Evolutionary conservation across 2,329 filamentous ascomycete genomes (phyloP).

Genomic region (Thielaviopsis musarum): DNA sequence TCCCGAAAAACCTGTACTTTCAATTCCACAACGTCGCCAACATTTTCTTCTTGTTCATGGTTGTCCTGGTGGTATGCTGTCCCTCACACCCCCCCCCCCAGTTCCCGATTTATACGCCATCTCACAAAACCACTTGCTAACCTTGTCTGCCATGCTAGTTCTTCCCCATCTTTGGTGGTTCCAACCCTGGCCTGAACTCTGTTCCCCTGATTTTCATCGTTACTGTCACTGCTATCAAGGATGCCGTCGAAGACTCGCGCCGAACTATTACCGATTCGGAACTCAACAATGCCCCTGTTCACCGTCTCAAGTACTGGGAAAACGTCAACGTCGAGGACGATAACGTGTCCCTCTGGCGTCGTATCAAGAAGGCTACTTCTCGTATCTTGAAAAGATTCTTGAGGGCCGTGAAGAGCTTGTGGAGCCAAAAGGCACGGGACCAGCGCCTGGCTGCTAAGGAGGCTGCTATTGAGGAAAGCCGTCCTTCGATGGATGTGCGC

Average conservation of each 20-base stretch:
- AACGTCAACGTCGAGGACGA: conserved; percentile 91
- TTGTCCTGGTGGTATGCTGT: conserved; percentile 72
- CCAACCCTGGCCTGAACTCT: conserved; percentile 76
- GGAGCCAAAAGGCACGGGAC: conserved; percentile 33
- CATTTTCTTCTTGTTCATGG: conserved; percentile 92
- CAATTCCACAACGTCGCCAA: conserved; percentile 99
- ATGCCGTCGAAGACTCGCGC: conserved; percentile 88
- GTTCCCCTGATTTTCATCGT: conserved; percentile 91
- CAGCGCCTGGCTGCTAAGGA: conserved; percentile 32
- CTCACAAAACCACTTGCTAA: conserved; percentile 12
- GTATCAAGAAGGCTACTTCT: conserved; percentile 75
- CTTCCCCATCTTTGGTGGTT: conserved; percentile 87
- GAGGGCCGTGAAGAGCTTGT: conserved; percentile 28
- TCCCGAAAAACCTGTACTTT: conserved; percentile 93
- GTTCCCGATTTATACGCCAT: conserved; percentile 10
- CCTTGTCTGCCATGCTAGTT: conserved; percentile 45
- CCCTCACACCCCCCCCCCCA: neutral
- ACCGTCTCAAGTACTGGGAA: conserved; percentile 71
- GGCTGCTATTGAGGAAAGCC: conserved; percentile 31
- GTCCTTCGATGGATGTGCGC: conserved; percentile 37
- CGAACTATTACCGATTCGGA: conserved; percentile 82
- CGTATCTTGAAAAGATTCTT: conserved; percentile 38
- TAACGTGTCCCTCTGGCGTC: conserved; percentile 70
- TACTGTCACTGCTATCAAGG: conserved; percentile 75
- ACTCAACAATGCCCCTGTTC: conserved; percentile 89